Base-by-base conservation (phyloP, 495 filamentous ascomycete genomes). In the Chaetomium cochliodes region DNA sequence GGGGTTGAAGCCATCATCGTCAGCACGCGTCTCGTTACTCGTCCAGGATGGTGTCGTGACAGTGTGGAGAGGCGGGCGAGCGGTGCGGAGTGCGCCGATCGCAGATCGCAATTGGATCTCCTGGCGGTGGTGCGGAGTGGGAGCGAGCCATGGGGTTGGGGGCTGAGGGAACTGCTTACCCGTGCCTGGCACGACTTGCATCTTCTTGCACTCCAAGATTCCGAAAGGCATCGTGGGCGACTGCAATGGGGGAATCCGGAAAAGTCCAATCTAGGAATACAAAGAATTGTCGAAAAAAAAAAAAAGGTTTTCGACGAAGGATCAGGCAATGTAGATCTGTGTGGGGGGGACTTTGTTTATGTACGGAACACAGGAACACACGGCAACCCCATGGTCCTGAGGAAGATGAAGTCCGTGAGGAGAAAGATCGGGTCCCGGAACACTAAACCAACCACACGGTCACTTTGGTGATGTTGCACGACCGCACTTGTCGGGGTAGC, bases 181-280 rank as follows among this genome's bases (percentile, higher is more conserved):
- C 41, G 81, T 84, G 51, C 82, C 81, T 23, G 82, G 82, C 26
- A 84, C 81, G 69, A 74, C 70, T 56, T 74, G 75, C 69, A 74
- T 67, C 62, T 77, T 69, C 54, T 73, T 76, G 46, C 73, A 73
- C 42, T 81, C 78, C 22, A 73, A 63, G 44, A 81, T 80, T 66
- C 79, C 78, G 58, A 79, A 67, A 25, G 73, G 71, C 79, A 81
- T 81, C 9, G 30, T 22, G 69, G 9, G 50, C 56, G 65, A 25
- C 44, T 52, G 23, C 39, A 30, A 42, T 20, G 11, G 9, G 33
- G 20, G 22, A 22, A 0, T n/a, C 52, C 56, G 5, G 13, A 11
- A 11, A 41, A 44, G 5, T 44, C 1, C 16, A 18, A 44, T 2
- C 2, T 12, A 15, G 39, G 13, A 18, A 16, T 2, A 16, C 8